Evolutionary conservation across 306 rosid genomes (phyloP), one percentile per base, ranked within the genome.

Genomic region (Trifolium dubium): DNA sequence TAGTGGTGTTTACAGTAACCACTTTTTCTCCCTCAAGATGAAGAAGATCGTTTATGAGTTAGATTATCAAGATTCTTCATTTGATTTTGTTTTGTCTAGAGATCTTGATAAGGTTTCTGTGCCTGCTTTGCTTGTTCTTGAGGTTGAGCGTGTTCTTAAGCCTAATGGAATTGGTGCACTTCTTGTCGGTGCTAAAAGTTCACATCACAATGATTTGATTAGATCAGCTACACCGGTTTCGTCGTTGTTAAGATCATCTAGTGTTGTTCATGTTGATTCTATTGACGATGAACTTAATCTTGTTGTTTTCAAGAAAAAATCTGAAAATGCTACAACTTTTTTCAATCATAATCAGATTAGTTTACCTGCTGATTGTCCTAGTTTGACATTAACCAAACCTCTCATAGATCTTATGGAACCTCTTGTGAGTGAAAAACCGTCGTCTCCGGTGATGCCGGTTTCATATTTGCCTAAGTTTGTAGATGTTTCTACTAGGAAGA

Each of bases 131-230:
- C 85, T 88, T 28, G 88, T 92, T 62, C 92, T 92, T 7, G 98
- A 95, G 85, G 85, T 89, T 43, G 99, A 95, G 85, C 98, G 99
- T 18, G 85, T 95, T 51, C 96, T 95, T 69, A 86, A 80, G 76
- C 96, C 99, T 3, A 92, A 92, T 9, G 99, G 99, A 10, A 78
- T 90, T 12, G 99, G 99, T 28, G 99, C 96, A 49, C 47, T 95
- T 53, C 85, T 94, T 39, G 87, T 88, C 15, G 73, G 70, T 15
- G 35, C 71, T 64, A 64, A 80, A 31, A 76, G 82, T 62, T 80
- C 83, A 3, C 63, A 75, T 37, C 86, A 85, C 2, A 85, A 81
- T 60, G 86, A 87, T 74, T 53, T 91, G 78, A 89, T 91, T 18
- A 82, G 91, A 59, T 86, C 97, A 29, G 97, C 94, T 14, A 83